Evolutionary conservation across 352 stramenopile species (phyloP).

Genomic region (Phytophthora foliorum): DNA sequence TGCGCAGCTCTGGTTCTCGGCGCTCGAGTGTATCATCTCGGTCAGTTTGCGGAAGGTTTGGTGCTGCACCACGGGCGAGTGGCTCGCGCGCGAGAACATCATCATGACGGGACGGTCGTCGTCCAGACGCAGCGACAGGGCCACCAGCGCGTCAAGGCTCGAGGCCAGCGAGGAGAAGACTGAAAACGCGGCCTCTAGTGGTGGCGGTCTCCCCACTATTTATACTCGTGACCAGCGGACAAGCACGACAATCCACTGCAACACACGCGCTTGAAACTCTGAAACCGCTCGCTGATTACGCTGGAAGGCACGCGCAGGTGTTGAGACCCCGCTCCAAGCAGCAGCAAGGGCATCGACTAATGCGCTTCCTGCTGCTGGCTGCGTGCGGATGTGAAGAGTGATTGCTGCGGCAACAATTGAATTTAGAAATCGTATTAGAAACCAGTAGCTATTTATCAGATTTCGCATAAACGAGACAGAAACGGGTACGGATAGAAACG

Average conservation of each 20-base stretch:
- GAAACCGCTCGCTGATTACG: slow-evolving; percentile 31
- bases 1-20: slow-evolving; percentile 81
- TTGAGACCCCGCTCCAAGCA: not conserved
- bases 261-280: slow-evolving; percentile 6
- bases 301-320: not conserved
- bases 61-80: slow-evolving; percentile 42
- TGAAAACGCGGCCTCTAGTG: slow-evolving; percentile 5
- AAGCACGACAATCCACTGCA: slow-evolving; percentile 4
- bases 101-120: slow-evolving; percentile 33
- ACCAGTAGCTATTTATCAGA: too few relatives aligned
- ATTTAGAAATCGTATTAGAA: too few relatives aligned
- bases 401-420: not conserved
- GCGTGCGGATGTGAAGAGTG: slow-evolving; percentile 6
- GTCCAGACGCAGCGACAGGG: not conserved
- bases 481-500: too few relatives aligned
- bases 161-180: slow-evolving; percentile 6
- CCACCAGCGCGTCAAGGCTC: not conserved
- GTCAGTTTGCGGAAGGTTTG: slow-evolving; percentile 62
- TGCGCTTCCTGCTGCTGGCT: too few relatives aligned
- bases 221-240: slow-evolving; percentile 20
- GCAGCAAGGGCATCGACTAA: not conserved
- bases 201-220: slow-evolving; percentile 23
- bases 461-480: too few relatives aligned
- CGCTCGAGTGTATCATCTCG: slow-evolving; percentile 63
- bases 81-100: slow-evolving; percentile 51